Percentiles rank a stretch among this genome's conserved stretches.
Evolutionary conservation across 805 yeast species (phyloP).

Genomic region (Jamesozyma gamospora): DNA sequence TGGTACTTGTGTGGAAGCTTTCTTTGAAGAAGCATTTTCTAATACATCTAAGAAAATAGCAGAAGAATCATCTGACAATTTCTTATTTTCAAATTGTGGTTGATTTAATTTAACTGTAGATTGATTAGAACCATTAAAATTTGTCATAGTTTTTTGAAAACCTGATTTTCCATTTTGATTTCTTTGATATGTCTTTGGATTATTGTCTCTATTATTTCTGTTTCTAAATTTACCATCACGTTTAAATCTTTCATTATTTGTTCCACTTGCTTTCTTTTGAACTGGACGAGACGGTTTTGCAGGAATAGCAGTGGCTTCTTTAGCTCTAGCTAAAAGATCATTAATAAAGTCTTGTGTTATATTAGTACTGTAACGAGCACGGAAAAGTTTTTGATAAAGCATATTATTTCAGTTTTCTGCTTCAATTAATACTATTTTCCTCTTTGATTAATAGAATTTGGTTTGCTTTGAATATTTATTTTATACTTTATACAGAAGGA

Average conservation of each 20-base stretch:
- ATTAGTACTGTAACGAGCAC: constrained; percentile 5
- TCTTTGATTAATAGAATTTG: no score
- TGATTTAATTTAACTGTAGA: neutral
- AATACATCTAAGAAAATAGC: constrained; percentile 1
- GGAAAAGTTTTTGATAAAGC: constrained; percentile 1
- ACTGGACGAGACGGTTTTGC: no score
- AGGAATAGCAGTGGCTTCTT: constrained; percentile 19
- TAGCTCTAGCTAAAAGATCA: constrained; percentile 24
- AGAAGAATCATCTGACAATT: neutral
- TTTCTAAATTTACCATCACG: constrained; percentile 1
- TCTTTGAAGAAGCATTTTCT: neutral
- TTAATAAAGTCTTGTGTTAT: constrained; percentile 26
- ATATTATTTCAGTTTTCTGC: neutral
- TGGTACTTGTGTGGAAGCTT: neutral
- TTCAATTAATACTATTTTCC: no score
- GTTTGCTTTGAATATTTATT: neutral
- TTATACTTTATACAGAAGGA: no score
- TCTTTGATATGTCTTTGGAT: constrained; percentile 1
- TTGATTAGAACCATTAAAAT: neutral
- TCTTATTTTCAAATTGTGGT: constrained; percentile 3
- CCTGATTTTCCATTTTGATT: constrained; percentile 1
- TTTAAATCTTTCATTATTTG: no score
- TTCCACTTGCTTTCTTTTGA: no score
- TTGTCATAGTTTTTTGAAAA: neutral
- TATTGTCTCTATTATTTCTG: constrained; percentile 1